Conservation (phyloP, 805 yeast species). For the Candida tammaniensis region DNA sequence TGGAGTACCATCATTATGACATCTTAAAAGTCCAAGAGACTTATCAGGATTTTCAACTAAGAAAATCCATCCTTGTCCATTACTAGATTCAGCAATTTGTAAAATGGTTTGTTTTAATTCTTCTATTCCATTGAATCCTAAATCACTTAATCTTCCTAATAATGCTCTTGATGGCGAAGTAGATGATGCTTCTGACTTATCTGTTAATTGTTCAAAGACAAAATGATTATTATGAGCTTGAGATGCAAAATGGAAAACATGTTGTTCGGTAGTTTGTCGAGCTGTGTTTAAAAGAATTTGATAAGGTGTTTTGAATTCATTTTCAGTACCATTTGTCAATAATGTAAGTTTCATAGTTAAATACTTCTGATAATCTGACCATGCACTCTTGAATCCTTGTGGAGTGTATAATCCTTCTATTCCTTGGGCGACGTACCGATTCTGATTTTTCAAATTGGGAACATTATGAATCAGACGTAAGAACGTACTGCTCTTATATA, state of each 20-base stretch:
- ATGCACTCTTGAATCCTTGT: slow-evolving; percentile 66
- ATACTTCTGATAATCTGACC: slow-evolving; percentile 77
- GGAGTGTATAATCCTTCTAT: slow-evolving; percentile 64
- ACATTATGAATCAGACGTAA: slow-evolving; percentile 73
- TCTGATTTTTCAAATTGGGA: slow-evolving; percentile 51
- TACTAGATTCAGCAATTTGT: slow-evolving; percentile 48
- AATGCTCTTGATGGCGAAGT: slow-evolving; percentile 38
- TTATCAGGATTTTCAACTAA: slow-evolving; percentile 66
- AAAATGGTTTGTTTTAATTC: slow-evolving; percentile 50
- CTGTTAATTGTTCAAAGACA: slow-evolving; percentile 63
- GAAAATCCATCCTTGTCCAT: slow-evolving; percentile 76
- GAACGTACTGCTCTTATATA: no score
- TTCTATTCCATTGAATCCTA: slow-evolving; percentile 41
- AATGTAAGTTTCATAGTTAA: slow-evolving; percentile 58
- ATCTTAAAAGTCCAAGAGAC: slow-evolving; percentile 48
- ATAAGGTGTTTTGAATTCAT: slow-evolving; percentile 73
- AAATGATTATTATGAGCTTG: slow-evolving; percentile 92
- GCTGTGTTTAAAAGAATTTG: slow-evolving; percentile 68
- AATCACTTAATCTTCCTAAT: slow-evolving; percentile 35
- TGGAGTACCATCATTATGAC: slow-evolving; percentile 78
- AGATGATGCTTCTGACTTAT: slow-evolving; percentile 26
- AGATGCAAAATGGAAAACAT: slow-evolving; percentile 82
- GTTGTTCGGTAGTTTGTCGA: slow-evolving; percentile 60
- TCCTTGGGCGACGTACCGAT: slow-evolving; percentile 43
- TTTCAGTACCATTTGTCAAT: slow-evolving; percentile 72